Base-by-base conservation (phyloP, 2,329 filamentous ascomycete species). In the Sclerotinia nivalis region DNA sequence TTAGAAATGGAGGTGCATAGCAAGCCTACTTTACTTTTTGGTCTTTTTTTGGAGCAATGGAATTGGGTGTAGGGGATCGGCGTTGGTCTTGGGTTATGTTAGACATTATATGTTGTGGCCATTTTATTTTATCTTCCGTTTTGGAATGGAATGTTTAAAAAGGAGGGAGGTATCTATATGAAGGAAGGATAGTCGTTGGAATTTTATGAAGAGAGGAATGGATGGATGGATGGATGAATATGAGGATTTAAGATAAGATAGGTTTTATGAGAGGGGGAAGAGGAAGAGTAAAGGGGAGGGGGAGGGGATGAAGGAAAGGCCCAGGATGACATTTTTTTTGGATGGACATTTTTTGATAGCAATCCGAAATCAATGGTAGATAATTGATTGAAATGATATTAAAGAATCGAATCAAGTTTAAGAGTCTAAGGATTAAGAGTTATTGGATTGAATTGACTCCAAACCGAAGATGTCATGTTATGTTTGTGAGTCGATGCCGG, bases 1-100 rank as follows among this genome's bases (percentile, higher is more conserved):
- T 65, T 31, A 49, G 45, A 50, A 12, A 28, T n/a, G 61, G 49
- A 65, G 13, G 47, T 65, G 61, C 61, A 65, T 65, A 65, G 61
- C 61, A 65, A 65, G 34, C 47, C 31, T 43, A 43, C 61, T 52
- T 52, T 20, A 28, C 9, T 22, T 10, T 58, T 45, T 49, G 18
- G 18, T 31, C 2, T 66, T 45, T 56, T 37, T 59, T 37, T 18
- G 50, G 50, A 45, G 49, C 37, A 59, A 25, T 20, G 43, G 49
- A 43, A 31, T 31, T n/a, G 25, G 25, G 50, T 34, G 37, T 34
- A 45, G 13, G 34, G 34, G 45, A 18, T 45, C 20, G 25, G 20
- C 37, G 12, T 40, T 20, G 22, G 20, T 15, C 37, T 40, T 18
- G 31, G 31, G 20, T 40, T 58, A 37, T 58, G 15, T 43, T 43